Percentiles rank a stretch among this genome's conserved stretches.
Evolutionary conservation across 179 eudicot species (phyloP).

Genomic region (Patellifolia procumbens): DNA sequence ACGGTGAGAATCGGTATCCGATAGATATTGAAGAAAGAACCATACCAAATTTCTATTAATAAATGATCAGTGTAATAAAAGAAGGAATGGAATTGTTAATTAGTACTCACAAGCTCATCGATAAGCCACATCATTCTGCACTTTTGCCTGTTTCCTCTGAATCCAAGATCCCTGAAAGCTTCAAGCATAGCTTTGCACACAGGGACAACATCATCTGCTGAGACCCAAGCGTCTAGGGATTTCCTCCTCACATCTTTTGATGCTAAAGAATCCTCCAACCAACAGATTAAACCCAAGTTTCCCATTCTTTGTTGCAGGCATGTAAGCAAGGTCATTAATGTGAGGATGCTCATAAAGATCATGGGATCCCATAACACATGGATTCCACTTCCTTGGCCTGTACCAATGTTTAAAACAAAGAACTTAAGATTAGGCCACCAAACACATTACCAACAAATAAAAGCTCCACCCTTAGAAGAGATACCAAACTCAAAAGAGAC

Average conservation of each 20-base stretch:
- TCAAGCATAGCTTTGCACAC: constrained; percentile 80
- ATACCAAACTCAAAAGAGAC: background rate
- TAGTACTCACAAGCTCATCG: constrained; percentile 81
- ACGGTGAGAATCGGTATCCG: background rate
- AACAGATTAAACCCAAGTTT: constrained; percentile 79
- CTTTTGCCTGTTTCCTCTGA: constrained; percentile 88
- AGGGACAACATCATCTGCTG: constrained; percentile 74
- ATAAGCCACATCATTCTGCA: constrained; percentile 98
- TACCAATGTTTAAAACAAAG: background rate
- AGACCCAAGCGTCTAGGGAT: constrained; percentile 97
- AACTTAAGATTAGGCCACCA: background rate
- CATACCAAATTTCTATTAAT: no score
- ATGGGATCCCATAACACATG: constrained; percentile 89
- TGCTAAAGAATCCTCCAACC: constrained; percentile 95
- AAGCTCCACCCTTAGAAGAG: no score
- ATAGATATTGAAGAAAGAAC: background rate
- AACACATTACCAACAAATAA: background rate
- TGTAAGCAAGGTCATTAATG: constrained; percentile 93
- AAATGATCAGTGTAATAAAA: background rate
- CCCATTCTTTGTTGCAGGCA: constrained; percentile 90
- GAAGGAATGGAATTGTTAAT: background rate
- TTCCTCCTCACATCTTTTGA: constrained; percentile 90
- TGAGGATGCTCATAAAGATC: constrained; percentile 97
- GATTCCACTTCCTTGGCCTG: constrained; percentile 99
- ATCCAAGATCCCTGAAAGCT: constrained; percentile 88